Evolutionary conservation across 768 basidiomycete genomes (phyloP).

Genomic region (Termitomyces bulborhizus): DNA sequence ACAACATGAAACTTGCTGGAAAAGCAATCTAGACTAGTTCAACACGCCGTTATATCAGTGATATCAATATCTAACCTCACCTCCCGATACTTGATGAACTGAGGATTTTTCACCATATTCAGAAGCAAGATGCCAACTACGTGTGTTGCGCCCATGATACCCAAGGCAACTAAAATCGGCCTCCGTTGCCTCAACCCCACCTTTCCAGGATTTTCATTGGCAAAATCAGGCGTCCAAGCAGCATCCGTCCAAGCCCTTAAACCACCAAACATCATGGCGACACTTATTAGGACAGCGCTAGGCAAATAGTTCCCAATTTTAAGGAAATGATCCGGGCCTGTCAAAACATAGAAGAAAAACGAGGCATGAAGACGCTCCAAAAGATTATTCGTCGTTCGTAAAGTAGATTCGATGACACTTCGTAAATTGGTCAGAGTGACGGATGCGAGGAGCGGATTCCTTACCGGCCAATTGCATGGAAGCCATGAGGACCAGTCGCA

Average conservation of each 20-base stretch:
- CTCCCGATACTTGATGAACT: slow-evolving; percentile 32
- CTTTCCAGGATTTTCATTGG: slow-evolving; percentile 12
- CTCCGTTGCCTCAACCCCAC: slow-evolving; percentile 40
- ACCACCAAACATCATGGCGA: slow-evolving; percentile 83
- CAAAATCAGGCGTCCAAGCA: slow-evolving; percentile 39
- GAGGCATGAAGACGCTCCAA: slow-evolving; percentile 96
- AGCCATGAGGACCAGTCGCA: slow-evolving; percentile 89
- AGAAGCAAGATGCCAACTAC: slow-evolving; percentile 48
- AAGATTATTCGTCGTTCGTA: slow-evolving; percentile 89
- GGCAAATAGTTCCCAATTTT: slow-evolving; percentile 92
- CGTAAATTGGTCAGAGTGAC: slow-evolving; percentile 1
- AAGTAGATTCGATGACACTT: slow-evolving; percentile 81
- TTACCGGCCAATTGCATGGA: slow-evolving; percentile 86
- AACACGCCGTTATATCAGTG: neutral
- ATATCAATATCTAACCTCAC: slow-evolving; percentile 25
- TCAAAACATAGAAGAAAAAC: slow-evolving; percentile 92
- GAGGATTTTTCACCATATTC: slow-evolving; percentile 34
- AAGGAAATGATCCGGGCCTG: slow-evolving; percentile 58
- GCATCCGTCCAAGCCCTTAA: slow-evolving; percentile 66
- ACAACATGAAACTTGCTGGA: slow-evolving; percentile 21
- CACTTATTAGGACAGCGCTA: slow-evolving; percentile 76
- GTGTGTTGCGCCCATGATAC: slow-evolving; percentile 54
- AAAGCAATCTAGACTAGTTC: slow-evolving; percentile 16
- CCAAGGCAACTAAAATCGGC: slow-evolving; percentile 47
- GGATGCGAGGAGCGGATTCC: slow-evolving; percentile 16